Conservation (phyloP, 108 stramenopile genomes). For the Epithemia pelagica region DNA sequence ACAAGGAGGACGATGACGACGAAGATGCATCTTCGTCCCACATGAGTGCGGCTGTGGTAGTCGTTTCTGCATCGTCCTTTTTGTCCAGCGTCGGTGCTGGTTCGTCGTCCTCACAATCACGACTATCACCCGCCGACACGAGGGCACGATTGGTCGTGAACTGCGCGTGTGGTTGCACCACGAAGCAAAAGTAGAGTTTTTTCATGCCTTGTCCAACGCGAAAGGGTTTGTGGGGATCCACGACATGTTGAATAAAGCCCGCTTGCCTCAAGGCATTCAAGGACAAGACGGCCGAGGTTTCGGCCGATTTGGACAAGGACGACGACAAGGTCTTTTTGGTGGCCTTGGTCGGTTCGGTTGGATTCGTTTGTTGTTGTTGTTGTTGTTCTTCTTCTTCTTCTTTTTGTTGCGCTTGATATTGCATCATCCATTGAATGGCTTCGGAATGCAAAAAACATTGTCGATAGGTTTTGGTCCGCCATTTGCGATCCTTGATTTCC, state of each 20-base stretch:
- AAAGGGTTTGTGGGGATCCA: not conserved
- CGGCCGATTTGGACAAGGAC: not conserved
- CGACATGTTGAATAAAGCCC: slow-evolving; percentile 1
- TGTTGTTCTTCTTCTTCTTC: too few species aligned
- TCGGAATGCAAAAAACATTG: not conserved
- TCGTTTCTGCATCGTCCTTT: not conserved
- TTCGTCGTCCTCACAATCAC: not conserved
- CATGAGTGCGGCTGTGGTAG: too few species aligned
- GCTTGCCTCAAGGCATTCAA: not conserved
- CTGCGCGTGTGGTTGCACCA: not conserved
- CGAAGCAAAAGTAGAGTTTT: not conserved
- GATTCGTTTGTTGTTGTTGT: too few species aligned
- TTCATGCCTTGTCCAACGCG: not conserved
- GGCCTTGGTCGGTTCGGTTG: too few species aligned
- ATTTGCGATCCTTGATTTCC: too few species aligned
- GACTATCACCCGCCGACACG: not conserved
- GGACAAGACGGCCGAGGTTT: not conserved
- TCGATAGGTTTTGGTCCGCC: too few species aligned
- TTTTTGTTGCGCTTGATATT: too few species aligned
- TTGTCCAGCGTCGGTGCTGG: not conserved
- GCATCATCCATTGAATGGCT: not conserved
- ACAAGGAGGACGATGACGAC: too few species aligned
- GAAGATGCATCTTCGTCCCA: too few species aligned
- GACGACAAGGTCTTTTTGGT: too few species aligned
- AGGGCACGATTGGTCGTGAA: not conserved